A percentile compares a stretch with the other conserved stretches of the same genome.
phyloP scores from a whole-genome alignment of 192 early-diverging fungal genomes.

The Backusella sp. region DNA sequence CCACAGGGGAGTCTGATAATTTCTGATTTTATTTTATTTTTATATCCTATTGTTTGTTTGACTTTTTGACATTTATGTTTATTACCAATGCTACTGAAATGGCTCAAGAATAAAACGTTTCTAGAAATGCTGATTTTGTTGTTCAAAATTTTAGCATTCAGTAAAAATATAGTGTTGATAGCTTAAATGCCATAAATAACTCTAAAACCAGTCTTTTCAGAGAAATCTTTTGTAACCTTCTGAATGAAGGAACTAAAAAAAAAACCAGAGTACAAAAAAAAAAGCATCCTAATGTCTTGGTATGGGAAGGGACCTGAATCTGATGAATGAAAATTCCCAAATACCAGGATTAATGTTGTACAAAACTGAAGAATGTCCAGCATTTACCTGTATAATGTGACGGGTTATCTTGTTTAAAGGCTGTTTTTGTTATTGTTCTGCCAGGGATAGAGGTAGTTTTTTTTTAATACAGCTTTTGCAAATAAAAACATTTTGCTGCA shows the following conservation, averaged over 20 bases:
- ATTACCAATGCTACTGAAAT: background rate
- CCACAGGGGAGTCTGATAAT: background rate
- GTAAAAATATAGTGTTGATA: background rate
- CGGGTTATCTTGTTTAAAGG: background rate
- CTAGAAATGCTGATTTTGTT: background rate
- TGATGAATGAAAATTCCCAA: background rate
- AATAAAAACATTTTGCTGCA: background rate
- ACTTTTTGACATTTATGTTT: background rate
- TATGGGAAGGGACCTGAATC: conserved; percentile 1
- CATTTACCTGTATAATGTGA: background rate
- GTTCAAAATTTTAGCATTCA: background rate
- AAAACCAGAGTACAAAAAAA: conserved; percentile 4
- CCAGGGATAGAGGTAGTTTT: background rate
- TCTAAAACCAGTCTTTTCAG: conserved; percentile 1
- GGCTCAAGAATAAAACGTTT: background rate
- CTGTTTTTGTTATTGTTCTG: background rate
- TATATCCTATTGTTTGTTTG: background rate
- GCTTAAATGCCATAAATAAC: background rate
- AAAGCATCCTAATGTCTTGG: background rate
- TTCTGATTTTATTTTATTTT: background rate
- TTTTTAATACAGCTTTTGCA: background rate
- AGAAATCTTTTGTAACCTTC: background rate
- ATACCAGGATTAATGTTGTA: background rate
- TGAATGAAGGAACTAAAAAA: conserved; percentile 1
- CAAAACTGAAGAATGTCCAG: background rate